phyloP scores from a whole-genome alignment of 495 filamentous ascomycete genomes.

The Evernia prunastri region DNA sequence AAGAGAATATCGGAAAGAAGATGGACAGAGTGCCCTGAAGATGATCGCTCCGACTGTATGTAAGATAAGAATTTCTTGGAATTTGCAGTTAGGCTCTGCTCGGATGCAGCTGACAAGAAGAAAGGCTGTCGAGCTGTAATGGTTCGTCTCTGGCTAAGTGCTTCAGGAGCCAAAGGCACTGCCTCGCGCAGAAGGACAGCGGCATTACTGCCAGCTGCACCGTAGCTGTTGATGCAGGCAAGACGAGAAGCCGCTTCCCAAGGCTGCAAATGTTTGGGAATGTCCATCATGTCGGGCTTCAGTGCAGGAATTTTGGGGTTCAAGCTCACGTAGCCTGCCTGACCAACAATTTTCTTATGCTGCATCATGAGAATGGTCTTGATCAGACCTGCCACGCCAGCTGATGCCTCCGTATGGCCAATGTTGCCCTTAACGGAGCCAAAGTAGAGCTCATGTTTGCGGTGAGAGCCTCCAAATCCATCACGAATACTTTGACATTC shows the following conservation, averaged over 20 bases:
- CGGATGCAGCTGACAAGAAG: neutral
- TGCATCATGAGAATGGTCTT: conserved; percentile 43
- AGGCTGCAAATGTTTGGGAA: conserved; percentile 24
- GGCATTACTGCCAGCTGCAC: conserved; percentile 44
- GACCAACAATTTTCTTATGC: conserved; percentile 29
- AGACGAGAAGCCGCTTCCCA: conserved; percentile 22
- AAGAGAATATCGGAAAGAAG: neutral
- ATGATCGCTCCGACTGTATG: too few species aligned
- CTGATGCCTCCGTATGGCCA: conserved; percentile 41
- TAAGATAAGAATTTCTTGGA: neutral
- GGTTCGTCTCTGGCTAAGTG: too few species aligned
- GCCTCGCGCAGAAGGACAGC: conserved; percentile 35
- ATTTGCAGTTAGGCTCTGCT: neutral
- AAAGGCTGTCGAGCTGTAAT: too few species aligned
- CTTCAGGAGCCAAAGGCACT: neutral
- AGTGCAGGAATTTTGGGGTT: conserved; percentile 37
- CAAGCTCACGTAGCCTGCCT: conserved; percentile 31
- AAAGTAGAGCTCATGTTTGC: conserved; percentile 23
- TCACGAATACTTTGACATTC: conserved; percentile 32
- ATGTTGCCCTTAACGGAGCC: conserved; percentile 43
- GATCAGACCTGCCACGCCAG: conserved; percentile 40
- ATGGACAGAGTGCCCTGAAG: too few species aligned
- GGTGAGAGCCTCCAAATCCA: conserved; percentile 29
- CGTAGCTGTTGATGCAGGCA: conserved; percentile 41
- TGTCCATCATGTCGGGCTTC: conserved; percentile 30